Evolutionary conservation across 176 grass and related monocot genomes (phyloP).

Genomic region (Oryza coarctata): DNA sequence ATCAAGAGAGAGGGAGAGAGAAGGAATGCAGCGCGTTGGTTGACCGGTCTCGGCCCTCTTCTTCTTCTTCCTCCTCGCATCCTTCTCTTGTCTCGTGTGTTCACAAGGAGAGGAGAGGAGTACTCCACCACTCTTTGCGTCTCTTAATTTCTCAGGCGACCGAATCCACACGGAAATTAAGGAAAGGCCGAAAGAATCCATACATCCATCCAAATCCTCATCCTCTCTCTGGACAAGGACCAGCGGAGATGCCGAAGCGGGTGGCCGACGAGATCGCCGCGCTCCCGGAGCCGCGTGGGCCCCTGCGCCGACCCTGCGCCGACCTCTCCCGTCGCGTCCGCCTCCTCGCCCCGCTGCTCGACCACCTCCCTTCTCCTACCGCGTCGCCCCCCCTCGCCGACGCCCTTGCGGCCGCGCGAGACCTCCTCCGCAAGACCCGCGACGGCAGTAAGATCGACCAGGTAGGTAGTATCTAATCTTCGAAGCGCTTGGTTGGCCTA

Average conservation of each 20-base stretch:
- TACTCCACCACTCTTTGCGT: too few species aligned
- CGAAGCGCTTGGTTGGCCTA: too few species aligned
- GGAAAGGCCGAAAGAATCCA: too few species aligned
- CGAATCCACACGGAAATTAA: neutral
- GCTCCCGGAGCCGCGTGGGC: slow-evolving; percentile 80
- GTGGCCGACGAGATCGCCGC: slow-evolving; percentile 62
- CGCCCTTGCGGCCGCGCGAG: slow-evolving; percentile 50
- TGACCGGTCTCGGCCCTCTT: too few species aligned
- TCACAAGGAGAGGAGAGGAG: too few species aligned
- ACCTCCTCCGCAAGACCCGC: slow-evolving; percentile 60
- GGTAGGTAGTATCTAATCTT: slow-evolving; percentile 30
- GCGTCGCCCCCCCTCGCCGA: slow-evolving; percentile 35
- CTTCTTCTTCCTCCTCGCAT: too few species aligned
- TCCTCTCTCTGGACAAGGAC: too few species aligned
- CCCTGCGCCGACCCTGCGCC: slow-evolving; percentile 64
- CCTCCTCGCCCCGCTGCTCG: slow-evolving; percentile 75
- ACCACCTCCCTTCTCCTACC: slow-evolving; percentile 44
- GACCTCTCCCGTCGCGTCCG: slow-evolving; percentile 80
- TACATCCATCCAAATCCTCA: too few species aligned
- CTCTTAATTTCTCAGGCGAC: too few species aligned
- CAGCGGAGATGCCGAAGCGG: slow-evolving; percentile 30
- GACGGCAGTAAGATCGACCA: slow-evolving; percentile 91
- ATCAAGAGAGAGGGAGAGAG: too few species aligned
- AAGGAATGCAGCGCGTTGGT: too few species aligned
- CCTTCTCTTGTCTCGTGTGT: too few species aligned